These are phyloP conservation scores for Huntiella decipiens DNA, from an alignment of 2,329 filamentous ascomycete species.

Conservation along the genomic window DNA sequence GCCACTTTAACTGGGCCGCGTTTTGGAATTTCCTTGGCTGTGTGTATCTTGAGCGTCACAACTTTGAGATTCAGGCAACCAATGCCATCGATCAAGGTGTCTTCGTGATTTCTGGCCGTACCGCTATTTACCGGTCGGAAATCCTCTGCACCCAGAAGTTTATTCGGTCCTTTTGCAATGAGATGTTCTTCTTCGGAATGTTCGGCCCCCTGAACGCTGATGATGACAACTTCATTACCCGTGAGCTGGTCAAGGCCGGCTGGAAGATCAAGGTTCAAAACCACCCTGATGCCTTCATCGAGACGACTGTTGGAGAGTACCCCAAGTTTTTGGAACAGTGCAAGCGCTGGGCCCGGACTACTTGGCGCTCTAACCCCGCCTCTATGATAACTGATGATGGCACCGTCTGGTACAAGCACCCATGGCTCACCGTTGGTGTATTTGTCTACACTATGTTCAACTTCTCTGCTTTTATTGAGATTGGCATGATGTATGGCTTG, in stretches of 20 bases:
- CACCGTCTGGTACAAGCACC: conserved; percentile 17
- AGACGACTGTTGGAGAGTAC: conserved; percentile 32
- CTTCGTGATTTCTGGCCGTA: conserved; percentile 39
- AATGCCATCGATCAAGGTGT: conserved; percentile 39
- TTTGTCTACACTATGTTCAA: conserved; percentile 35
- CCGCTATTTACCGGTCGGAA: conserved; percentile 28
- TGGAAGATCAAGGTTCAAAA: conserved; percentile 38
- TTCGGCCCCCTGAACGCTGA: conserved; percentile 31
- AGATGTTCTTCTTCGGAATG: conserved; percentile 28
- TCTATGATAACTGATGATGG: conserved; percentile 20
- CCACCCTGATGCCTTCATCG: conserved; percentile 25
- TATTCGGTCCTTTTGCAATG: conserved; percentile 25
- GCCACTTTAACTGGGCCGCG: conserved; percentile 16
- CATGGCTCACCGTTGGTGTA: conserved; percentile 36
- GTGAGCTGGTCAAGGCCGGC: conserved; percentile 29
- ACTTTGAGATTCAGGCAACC: conserved; percentile 38
- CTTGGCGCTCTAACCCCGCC: conserved; percentile 34
- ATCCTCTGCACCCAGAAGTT: conserved; percentile 29
- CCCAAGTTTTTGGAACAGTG: conserved; percentile 33
- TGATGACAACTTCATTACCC: conserved; percentile 43
- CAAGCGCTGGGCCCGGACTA: conserved; percentile 37
- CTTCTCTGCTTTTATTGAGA: conserved; percentile 35
- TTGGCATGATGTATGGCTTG: conserved; percentile 19
- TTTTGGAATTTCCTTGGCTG: conserved; percentile 37
- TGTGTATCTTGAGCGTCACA: conserved; percentile 41